Conservation (phyloP, 2,329 filamentous ascomycete genomes). For the Penicillium polonicum region DNA sequence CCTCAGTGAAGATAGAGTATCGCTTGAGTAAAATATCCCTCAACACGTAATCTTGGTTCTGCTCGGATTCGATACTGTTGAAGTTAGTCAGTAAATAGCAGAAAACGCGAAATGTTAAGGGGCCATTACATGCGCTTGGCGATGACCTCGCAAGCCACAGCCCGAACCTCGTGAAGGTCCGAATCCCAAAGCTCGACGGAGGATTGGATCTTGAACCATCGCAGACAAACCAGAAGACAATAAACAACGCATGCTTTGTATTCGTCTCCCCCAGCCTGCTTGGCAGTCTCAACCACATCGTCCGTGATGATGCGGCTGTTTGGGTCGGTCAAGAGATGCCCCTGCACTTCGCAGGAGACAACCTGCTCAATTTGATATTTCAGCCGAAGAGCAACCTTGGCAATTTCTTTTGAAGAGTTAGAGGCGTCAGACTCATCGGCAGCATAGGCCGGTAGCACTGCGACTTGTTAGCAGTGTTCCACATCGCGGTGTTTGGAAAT, state of each 20-base stretch:
- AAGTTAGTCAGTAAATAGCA: constrained; percentile 5
- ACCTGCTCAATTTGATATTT: constrained; percentile 88
- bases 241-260: constrained; percentile 79
- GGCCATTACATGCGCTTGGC: constrained; percentile 66
- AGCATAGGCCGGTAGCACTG: constrained; percentile 46
- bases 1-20: constrained; percentile 76
- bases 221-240: constrained; percentile 70
- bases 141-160: constrained; percentile 83
- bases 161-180: constrained; percentile 74
- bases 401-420: constrained; percentile 75
- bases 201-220: constrained; percentile 79
- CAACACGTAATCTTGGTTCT: constrained; percentile 74
- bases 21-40: constrained; percentile 80
- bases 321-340: constrained; percentile 69
- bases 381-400: constrained; percentile 82
- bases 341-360: constrained; percentile 85
- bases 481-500: constrained; percentile 13
- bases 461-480: constrained; percentile 14
- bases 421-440: constrained; percentile 55
- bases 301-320: constrained; percentile 83
- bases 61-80: constrained; percentile 75
- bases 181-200: constrained; percentile 86
- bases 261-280: constrained; percentile 73
- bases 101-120: neutral
- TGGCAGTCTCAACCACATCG: constrained; percentile 76